Evolutionary conservation across 2,329 filamentous ascomycete genomes (phyloP), one percentile per base, ranked within the genome.

Genomic region (Phialophora macrospora): DNA sequence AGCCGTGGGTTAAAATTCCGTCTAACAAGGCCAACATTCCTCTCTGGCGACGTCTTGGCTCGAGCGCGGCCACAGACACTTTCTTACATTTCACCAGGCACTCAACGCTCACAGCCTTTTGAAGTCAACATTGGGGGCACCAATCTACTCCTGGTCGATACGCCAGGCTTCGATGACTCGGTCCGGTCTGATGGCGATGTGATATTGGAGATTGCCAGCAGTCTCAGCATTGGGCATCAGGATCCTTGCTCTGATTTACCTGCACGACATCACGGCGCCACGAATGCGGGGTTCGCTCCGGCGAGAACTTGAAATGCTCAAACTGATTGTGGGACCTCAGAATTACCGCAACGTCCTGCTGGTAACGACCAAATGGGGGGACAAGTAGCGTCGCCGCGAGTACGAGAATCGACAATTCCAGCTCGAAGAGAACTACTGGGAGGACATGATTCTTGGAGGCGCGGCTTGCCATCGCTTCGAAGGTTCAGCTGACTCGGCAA

Each of bases 381-480:
- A 46, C 44, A 48, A 48, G 44, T 48, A 17, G 17, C 44, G 17
- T 48, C 44, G 44, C 20, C 44, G 44, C 7, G 44, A 46, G 41
- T 46, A 46, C 20, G 41, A 48, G 20, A 48, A 7, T 48, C 44
- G 44, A 48, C 44, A 48, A 11, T 48, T 48, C 20, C 44, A 20
- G 44, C 44, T 48, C 17, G 44, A 48, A 22, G 44, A 48, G 44
- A 48, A 20, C 20, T 48, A 20, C 20, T 48, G 17, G 44, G 44
- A 48, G 17, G 44, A 48, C 20, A 48, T 48, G 44, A 48, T 48
- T 17, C 17, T 48, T 0, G 44, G 44, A 20, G 44, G 44, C 17
- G 44, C 44, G 8, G 44, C 44, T n/a, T 48, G 44, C 20, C 44
- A 48, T 22, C 44, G 44, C 44, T 48, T 48, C 44, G 44, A 48